phyloP scores from a whole-genome alignment of 306 rosid species.

The Cyclanthera cordifolia region DNA sequence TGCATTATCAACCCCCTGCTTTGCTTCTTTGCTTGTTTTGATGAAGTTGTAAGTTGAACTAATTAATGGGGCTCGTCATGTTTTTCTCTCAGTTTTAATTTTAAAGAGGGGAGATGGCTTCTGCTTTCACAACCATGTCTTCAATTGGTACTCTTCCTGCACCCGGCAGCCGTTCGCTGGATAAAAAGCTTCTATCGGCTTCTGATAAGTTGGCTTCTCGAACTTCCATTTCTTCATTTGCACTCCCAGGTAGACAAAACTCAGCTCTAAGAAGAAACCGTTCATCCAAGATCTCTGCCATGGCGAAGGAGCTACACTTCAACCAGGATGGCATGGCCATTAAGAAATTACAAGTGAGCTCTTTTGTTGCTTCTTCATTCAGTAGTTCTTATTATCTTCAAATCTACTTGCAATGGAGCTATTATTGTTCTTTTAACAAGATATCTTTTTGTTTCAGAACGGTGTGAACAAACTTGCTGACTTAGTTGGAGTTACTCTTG shows the following conservation, averaged over 20 bases:
- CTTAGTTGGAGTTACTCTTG: slow-evolving; percentile 95
- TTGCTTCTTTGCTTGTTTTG: neutral
- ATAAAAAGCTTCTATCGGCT: slow-evolving; percentile 22
- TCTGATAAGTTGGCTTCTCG: slow-evolving; percentile 46
- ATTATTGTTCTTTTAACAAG: too few relatives aligned
- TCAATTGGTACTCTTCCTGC: slow-evolving; percentile 44
- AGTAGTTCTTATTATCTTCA: neutral
- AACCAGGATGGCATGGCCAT: slow-evolving; percentile 89
- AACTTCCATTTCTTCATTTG: slow-evolving; percentile 51
- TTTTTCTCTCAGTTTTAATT: neutral
- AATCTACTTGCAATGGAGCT: neutral
- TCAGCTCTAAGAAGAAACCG: slow-evolving; percentile 27
- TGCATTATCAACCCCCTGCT: neutral
- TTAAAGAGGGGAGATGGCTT: slow-evolving; percentile 43
- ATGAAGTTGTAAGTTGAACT: neutral
- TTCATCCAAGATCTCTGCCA: slow-evolving; percentile 50
- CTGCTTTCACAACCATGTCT: slow-evolving; percentile 62
- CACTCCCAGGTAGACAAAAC: slow-evolving; percentile 33
- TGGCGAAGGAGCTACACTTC: slow-evolving; percentile 95
- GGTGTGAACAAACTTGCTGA: slow-evolving; percentile 99
- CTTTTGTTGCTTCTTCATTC: too few relatives aligned
- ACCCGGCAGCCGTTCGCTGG: slow-evolving; percentile 29
- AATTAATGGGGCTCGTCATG: neutral
- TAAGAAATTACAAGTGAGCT: slow-evolving; percentile 54
- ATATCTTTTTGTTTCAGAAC: slow-evolving; percentile 25